phyloP scores from a whole-genome alignment of 768 basidiomycete genomes.

The Suillus alpinus region DNA sequence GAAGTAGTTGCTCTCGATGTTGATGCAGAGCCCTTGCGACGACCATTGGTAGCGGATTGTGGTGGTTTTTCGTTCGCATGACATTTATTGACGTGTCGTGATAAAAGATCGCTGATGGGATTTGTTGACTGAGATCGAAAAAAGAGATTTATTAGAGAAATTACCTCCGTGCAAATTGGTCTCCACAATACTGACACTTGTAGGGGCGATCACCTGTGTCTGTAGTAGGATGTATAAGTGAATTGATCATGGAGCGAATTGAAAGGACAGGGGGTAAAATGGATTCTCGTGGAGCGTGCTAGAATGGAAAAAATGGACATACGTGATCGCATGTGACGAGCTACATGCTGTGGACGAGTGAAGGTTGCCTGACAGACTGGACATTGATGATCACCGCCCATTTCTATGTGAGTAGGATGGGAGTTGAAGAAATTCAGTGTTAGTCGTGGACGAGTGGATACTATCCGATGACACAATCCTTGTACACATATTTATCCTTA shows the following conservation, averaged over 20 bases:
- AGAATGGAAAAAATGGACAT: conserved; percentile 35
- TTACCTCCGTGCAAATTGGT: conserved; percentile 85
- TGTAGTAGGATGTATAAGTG: conserved; percentile 28
- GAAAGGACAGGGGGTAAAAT: conserved; percentile 9
- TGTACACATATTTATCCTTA: conserved; percentile 36
- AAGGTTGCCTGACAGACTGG: conserved; percentile 86
- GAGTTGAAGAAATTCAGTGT: conserved; percentile 17
- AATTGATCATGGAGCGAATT: conserved; percentile 14
- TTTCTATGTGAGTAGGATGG: conserved; percentile 22
- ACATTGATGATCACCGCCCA: conserved; percentile 85
- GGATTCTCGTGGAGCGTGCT: too few relatives aligned
- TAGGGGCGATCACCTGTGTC: conserved; percentile 90
- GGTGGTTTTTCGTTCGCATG: conserved; percentile 70
- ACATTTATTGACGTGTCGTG: conserved; percentile 85
- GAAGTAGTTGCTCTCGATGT: conserved; percentile 73
- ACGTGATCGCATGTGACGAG: conserved; percentile 89
- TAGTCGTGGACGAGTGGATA: conserved; percentile 20
- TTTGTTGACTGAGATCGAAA: neutral
- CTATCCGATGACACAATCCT: conserved; percentile 31
- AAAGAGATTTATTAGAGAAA: conserved; percentile 6
- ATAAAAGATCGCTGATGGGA: conserved; percentile 68
- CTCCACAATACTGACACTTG: conserved; percentile 84
- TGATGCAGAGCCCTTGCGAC: conserved; percentile 66
- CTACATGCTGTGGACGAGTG: conserved; percentile 87
- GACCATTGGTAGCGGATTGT: conserved; percentile 33